phyloP scores from a whole-genome alignment of 306 rosid species.

The Hippophae gyantsensis region DNA sequence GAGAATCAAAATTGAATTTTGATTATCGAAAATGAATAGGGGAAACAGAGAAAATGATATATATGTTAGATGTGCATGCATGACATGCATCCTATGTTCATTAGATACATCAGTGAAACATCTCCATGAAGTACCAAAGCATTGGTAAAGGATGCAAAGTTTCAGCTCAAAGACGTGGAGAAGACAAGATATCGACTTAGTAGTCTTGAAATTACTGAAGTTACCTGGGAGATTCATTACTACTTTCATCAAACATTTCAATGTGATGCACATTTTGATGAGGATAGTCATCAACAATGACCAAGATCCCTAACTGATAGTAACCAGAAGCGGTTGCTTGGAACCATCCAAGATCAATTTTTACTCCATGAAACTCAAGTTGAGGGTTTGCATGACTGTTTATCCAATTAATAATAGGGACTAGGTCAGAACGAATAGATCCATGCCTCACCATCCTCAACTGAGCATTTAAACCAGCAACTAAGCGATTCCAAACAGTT shows the following conservation, averaged over 20 bases:
- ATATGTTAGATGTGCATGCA: no score
- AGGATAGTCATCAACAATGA: constrained; percentile 66
- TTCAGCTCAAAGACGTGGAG: background rate
- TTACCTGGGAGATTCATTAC: constrained; percentile 51
- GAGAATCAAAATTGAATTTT: no score
- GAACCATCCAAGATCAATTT: constrained; percentile 93
- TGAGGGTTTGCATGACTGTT: constrained; percentile 89
- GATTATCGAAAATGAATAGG: no score
- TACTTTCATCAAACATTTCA: constrained; percentile 36
- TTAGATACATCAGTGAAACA: background rate
- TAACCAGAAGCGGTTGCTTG: constrained; percentile 99
- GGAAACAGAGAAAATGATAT: no score
- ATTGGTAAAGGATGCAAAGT: constrained; percentile 13
- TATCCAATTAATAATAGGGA: constrained; percentile 76
- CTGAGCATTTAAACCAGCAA: constrained; percentile 93
- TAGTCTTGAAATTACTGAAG: constrained; percentile 6
- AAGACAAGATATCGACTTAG: background rate
- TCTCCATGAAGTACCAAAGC: background rate
- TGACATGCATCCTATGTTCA: constrained; percentile 2
- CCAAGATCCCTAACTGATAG: constrained; percentile 95
- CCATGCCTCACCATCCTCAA: constrained; percentile 82
- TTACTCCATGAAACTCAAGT: constrained; percentile 93
- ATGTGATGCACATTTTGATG: constrained; percentile 44
- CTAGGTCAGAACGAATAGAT: constrained; percentile 67
- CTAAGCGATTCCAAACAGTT: constrained; percentile 95